Evolutionary conservation across 352 stramenopile genomes (phyloP), one percentile per base, ranked within the genome.

Genomic region (Aphanomyces cochlioides): DNA sequence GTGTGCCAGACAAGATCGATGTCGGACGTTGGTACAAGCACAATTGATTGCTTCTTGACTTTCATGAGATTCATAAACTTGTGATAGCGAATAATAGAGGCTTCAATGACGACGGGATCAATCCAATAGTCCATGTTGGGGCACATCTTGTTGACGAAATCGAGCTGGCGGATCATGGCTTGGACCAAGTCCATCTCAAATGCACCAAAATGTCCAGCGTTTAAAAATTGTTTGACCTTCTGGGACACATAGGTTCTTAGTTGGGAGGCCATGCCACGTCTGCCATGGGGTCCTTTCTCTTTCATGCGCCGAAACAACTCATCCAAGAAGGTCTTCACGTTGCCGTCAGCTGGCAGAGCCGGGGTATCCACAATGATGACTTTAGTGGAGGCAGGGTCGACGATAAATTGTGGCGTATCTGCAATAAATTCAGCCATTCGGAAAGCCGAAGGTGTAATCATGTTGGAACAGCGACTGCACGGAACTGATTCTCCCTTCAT

Each of bases 81-180:
- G 37, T 70, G 43, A 34, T 70, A 70, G 13, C 64, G 64, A 4
- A 13, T 38, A 34, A 70, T 70, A 7, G 47, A 63, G 17, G 64
- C 64, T 6, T 17, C 6, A 28, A 70, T 38, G 15, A 70, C 64
- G 10, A 48, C 47, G 7, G 43, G 45, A 8, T 61, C 17, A n/a
- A 28, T 70, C 64, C 64, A 70, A 43, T 70, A 70, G 21, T 60
- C 64, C 7, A 63, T 15, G 41, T 70, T 21, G 6, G 64, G 64
- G 39, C 64, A 70, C 21, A 70, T 70, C 41, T 70, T 70, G 64
- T 70, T 70, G 64, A 59, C 38, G 56, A 70, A 70, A 21, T 70
- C 64, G 19, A 70, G 64, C 19, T 70, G 64, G 40, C 64, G 64
- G n/a, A 70, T 37, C 64, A 70, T 70, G 17, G 43, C 64, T 47